These are phyloP conservation scores for Solanum arcanum DNA, from an alignment of 257 asterid genomes.

Conservation along the genomic window DNA sequence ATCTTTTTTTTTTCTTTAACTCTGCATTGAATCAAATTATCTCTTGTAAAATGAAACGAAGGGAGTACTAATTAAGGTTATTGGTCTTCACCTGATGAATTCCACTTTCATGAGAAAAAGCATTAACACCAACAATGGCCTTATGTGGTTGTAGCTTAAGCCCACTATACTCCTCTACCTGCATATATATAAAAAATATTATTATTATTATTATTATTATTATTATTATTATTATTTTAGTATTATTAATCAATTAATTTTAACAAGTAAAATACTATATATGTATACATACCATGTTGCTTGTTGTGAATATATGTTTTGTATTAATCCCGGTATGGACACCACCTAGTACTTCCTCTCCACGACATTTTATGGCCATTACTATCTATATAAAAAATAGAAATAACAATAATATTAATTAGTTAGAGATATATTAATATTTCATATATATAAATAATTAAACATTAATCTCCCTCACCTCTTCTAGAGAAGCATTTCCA, in stretches of 20 bases:
- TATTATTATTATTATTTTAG: too few relatives aligned
- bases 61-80: too few relatives aligned
- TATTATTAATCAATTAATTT: too few relatives aligned
- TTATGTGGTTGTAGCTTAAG: conserved; percentile 85
- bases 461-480: conserved; percentile 3
- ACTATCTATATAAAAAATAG: conserved; percentile 34
- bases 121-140: conserved; percentile 95
- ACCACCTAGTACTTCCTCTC: conserved; percentile 57
- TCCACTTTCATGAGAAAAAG: conserved; percentile 97
- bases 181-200: neutral
- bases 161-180: conserved; percentile 95
- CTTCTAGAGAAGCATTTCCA: conserved; percentile 94
- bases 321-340: conserved; percentile 70
- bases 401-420: too few relatives aligned
- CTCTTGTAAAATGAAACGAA: too few relatives aligned
- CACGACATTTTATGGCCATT: conserved; percentile 81
- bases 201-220: too few relatives aligned
- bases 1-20: too few relatives aligned
- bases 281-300: conserved; percentile 60
- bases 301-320: conserved; percentile 55
- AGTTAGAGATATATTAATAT: too few relatives aligned
- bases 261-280: too few relatives aligned
- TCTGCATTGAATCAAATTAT: accelerated
- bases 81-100: conserved; percentile 57
- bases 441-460: too few relatives aligned